Percentiles rank a stretch among this genome's conserved stretches.
Evolutionary conservation across 768 basidiomycete genomes (phyloP).

Genomic region (Mycena sanguinolenta): DNA sequence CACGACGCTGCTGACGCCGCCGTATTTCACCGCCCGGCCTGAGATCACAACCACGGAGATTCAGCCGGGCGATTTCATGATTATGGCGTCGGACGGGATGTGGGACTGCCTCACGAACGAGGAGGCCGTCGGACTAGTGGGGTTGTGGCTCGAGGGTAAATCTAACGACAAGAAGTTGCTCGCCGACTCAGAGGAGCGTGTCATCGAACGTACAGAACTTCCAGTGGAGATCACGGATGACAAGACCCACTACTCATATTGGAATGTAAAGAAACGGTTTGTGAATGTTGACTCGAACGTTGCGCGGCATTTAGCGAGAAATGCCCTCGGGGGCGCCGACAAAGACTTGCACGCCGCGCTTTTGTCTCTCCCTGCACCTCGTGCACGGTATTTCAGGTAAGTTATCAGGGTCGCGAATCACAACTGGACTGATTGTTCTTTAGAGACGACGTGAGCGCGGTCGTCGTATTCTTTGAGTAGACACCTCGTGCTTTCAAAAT

Average conservation of each 20-base stretch:
- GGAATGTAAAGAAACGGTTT: slow-evolving; percentile 56
- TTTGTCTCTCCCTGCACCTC: slow-evolving; percentile 52
- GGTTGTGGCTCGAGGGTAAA: slow-evolving; percentile 49
- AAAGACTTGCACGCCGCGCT: slow-evolving; percentile 56
- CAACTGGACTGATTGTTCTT: background rate
- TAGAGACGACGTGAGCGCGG: slow-evolving; percentile 36
- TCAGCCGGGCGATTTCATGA: slow-evolving; percentile 65
- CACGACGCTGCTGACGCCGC: slow-evolving; percentile 56
- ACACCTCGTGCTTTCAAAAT: background rate
- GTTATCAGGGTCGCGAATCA: background rate
- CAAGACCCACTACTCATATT: slow-evolving; percentile 52
- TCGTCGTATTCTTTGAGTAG: slow-evolving; percentile 32
- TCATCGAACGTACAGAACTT: slow-evolving; percentile 41
- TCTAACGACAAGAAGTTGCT: background rate
- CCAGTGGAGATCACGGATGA: slow-evolving; percentile 50
- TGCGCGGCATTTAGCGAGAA: slow-evolving; percentile 64
- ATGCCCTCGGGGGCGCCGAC: slow-evolving; percentile 68
- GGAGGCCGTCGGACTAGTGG: slow-evolving; percentile 67
- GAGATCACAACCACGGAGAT: slow-evolving; percentile 60
- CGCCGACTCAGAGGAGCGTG: slow-evolving; percentile 1
- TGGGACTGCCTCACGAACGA: slow-evolving; percentile 68
- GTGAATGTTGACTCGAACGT: slow-evolving; percentile 58
- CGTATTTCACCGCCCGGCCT: slow-evolving; percentile 70
- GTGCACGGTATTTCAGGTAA: slow-evolving; percentile 56
- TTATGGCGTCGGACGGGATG: slow-evolving; percentile 68